phyloP scores from a whole-genome alignment of 257 asterid genomes.

The Ehretia macrophylla region DNA sequence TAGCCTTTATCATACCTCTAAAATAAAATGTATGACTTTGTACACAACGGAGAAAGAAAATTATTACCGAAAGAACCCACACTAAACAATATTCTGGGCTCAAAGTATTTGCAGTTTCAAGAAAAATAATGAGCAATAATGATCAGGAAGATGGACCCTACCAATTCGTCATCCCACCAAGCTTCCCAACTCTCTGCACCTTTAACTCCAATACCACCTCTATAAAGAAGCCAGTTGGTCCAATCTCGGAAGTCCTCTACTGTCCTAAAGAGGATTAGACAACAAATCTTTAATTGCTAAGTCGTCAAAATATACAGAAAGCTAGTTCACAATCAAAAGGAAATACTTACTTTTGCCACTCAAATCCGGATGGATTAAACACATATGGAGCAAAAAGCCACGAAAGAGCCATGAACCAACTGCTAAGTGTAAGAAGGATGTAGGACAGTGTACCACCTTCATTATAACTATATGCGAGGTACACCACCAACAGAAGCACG shows the following conservation, averaged over 20 bases:
- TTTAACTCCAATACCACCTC: slow-evolving; percentile 99
- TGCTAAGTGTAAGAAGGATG: slow-evolving; percentile 84
- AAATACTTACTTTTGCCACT: slow-evolving; percentile 99
- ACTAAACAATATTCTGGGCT: not conserved
- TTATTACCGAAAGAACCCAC: not conserved
- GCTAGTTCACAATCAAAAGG: slow-evolving; percentile 7
- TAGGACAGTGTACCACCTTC: slow-evolving; percentile 72
- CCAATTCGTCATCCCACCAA: slow-evolving; percentile 99
- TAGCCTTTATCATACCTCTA: no score
- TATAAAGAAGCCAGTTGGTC: slow-evolving; percentile 97
- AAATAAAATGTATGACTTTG: no score
- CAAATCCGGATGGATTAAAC: slow-evolving; percentile 97
- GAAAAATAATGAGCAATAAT: slow-evolving; percentile 4
- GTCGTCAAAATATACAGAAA: not conserved
- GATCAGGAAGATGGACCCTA: slow-evolving; percentile 24
- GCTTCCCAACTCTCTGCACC: slow-evolving; percentile 99
- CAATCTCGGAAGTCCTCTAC: slow-evolving; percentile 97
- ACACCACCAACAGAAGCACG: slow-evolving; percentile 73
- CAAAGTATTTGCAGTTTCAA: slow-evolving; percentile 1
- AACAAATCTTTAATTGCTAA: not conserved
- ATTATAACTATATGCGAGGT: slow-evolving; percentile 75
- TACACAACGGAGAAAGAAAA: no score
- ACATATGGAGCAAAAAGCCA: slow-evolving; percentile 98
- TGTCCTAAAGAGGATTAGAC: slow-evolving; percentile 51
- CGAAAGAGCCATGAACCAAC: slow-evolving; percentile 88